A percentile compares a stretch with the other conserved stretches of the same genome.
phyloP scores from a whole-genome alignment of 2,329 filamentous ascomycete species.

The Dothistroma septosporum region DNA sequence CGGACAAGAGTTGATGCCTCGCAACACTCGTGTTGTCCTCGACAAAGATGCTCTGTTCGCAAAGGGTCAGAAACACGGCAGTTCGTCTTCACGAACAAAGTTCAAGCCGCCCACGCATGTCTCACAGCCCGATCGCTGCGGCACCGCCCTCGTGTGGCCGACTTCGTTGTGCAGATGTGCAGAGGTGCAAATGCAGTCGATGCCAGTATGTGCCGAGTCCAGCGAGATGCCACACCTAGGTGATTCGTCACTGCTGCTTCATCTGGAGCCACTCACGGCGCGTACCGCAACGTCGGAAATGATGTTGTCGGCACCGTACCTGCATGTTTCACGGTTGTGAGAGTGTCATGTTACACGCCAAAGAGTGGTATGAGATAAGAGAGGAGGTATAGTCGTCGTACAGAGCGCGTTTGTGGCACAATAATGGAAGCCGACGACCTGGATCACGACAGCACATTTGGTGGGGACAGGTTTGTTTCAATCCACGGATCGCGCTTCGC shows the following conservation, averaged over 20 bases:
- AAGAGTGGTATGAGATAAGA: not conserved
- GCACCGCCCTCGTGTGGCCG: not conserved
- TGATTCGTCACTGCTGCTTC: not conserved
- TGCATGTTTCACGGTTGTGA: not conserved
- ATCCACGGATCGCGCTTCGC: not conserved
- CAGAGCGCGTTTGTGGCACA: not conserved
- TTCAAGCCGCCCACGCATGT: not conserved
- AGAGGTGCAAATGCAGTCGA: too few relatives aligned
- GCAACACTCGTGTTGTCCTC: not conserved
- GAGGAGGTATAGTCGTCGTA: not conserved
- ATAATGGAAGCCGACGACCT: constrained; percentile 2
- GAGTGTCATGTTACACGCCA: not conserved
- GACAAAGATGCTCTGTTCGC: not conserved
- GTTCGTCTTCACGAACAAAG: not conserved
- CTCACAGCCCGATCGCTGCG: not conserved
- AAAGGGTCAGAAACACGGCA: not conserved
- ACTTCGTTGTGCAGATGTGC: not conserved
- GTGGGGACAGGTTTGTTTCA: constrained; percentile 1
- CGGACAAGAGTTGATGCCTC: not conserved
- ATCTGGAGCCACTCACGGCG: not conserved
- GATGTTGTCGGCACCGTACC: not conserved
- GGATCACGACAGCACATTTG: constrained; percentile 3
- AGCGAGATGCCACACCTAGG: not conserved
- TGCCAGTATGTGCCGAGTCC: not conserved
- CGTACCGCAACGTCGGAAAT: not conserved